A percentile compares a stretch with the other conserved stretches of the same genome.
Conservation (phyloP, 768 basidiomycete genomes). For the Phaeotremella fagi region DNA sequence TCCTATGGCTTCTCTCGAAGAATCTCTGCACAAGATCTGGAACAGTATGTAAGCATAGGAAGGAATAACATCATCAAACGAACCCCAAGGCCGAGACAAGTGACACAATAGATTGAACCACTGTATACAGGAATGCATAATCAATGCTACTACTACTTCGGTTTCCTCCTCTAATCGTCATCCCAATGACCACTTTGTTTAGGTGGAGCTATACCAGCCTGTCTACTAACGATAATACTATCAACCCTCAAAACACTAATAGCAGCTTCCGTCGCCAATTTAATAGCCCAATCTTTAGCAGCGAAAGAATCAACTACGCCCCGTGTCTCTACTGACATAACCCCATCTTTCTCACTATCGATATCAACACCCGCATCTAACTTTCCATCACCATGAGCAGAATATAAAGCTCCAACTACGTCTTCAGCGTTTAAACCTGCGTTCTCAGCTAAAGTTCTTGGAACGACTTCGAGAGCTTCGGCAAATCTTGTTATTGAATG, state of each 20-base stretch:
- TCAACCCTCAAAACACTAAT: constrained; percentile 70
- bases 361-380: constrained; percentile 47
- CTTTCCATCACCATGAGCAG: constrained; percentile 68
- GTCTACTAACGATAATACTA: constrained; percentile 92
- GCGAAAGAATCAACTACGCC: constrained; percentile 83
- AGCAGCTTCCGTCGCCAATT: constrained; percentile 47
- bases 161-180: constrained; percentile 27
- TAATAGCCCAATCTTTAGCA: constrained; percentile 65
- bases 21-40: no score
- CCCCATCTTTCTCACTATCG: constrained; percentile 31
- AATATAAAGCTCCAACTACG: constrained; percentile 80
- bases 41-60: no score
- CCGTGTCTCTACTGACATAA: constrained; percentile 19
- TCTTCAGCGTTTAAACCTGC: constrained; percentile 87
- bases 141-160: neutral
- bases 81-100: no score
- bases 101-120: no score
- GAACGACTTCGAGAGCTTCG: constrained; percentile 83
- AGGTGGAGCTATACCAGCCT: constrained; percentile 47
- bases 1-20: no score
- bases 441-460: constrained; percentile 89
- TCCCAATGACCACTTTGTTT: constrained; percentile 46
- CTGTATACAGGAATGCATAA: neutral
- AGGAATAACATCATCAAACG: no score
- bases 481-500: constrained; percentile 90